Base-by-base conservation (phyloP, 2,329 filamentous ascomycete species). In the Colletotrichum sp. region DNA sequence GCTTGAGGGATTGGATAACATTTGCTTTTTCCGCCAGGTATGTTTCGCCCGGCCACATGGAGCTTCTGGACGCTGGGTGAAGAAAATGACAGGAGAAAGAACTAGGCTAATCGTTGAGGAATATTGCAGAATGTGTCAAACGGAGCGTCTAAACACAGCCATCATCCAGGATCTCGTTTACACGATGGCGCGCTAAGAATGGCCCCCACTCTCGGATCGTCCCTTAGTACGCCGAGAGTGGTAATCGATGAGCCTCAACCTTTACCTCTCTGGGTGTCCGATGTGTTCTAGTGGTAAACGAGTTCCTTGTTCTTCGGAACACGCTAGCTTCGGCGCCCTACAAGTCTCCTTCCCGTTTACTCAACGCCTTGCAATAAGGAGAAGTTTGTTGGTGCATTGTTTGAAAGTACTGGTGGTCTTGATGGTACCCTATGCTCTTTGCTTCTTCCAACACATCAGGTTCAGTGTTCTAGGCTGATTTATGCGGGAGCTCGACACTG, bases 381-480 rank as follows among this genome's bases (percentile, higher is more conserved):
- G 16, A 43, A 43, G 4, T n/a, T 43, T 43, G 4, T 43, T 1
- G 39, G 18, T 18, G 8, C 8, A n/a, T 4, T 43, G 0, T 43
- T 10, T n/a, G 16, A 43, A 43, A 0, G 2, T 43, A 3, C 3
- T 43, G 16, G 2, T 6, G 16, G 39, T 43, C 1, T 43, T n/a
- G 16, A n/a, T n/a, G 39, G 10, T 10, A n/a, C 8, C 2, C 4
- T n/a, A 18, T 43, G 39, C 39, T 1, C 8, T 10, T 43, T n/a
- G 16, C 16, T 18, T 24, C 24, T 24, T 24, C 24, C 24, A 24
- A 24, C 4, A 24, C 24, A 24, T 24, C 24, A 24, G 24, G 24
- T 24, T 24, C 24, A 24, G 24, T 24, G 24, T 24, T 24, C 24
- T 24, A 24, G 24, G 24, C 24, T 24, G 24, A 24, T 24, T 24